Evolutionary conservation across 1,284 basidiomycete genomes (phyloP), one percentile per base, ranked within the genome.

Genomic region (Microbotryum intermedium): DNA sequence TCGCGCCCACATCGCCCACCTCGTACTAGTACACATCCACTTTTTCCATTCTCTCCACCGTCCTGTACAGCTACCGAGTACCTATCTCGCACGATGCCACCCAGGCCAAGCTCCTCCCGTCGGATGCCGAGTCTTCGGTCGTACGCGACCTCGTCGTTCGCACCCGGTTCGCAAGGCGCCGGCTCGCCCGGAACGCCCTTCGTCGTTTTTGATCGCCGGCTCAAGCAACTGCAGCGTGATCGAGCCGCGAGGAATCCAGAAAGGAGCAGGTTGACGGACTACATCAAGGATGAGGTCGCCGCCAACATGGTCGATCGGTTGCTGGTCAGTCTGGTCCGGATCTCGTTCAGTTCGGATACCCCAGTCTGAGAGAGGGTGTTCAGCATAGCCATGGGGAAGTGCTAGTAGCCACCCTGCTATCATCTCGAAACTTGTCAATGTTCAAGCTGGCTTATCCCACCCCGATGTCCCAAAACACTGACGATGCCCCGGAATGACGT

Each of bases 261-360:
- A 30, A 79, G 80, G 48, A 91, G 85, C 70, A 80, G 84, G 64
- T 82, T 83, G 0, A 90, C 95, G 0, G 95, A 98, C 78, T 98
- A 98, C 74, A 79, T 99, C 23, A 82, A 90, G 30, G 83, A 90
- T 59, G 91, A 93, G 71, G 84, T 94, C 4, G 91, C 93, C 8
- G 88, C 93, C 69, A 82, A 87, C 66, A 81, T 98, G 79, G 83
- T 90, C 71, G 94, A 98, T 72, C 81, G 94, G 50, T 81, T 97
- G 66, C 76, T 89, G 78, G 92, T 83, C 65, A 62, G 79, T 73
- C 20, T 16, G 34, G 18, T 2, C 34, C 6, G 34, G 34, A 39
- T 13, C 18, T 39, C 34, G 34, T 39, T 39, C 34, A 39, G 34
- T 39, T 39, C 34, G 10, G 9, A 39, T 39, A 39, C 11, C 13